phyloP scores from a whole-genome alignment of 768 basidiomycete species.

The Termitomyces sp. region DNA sequence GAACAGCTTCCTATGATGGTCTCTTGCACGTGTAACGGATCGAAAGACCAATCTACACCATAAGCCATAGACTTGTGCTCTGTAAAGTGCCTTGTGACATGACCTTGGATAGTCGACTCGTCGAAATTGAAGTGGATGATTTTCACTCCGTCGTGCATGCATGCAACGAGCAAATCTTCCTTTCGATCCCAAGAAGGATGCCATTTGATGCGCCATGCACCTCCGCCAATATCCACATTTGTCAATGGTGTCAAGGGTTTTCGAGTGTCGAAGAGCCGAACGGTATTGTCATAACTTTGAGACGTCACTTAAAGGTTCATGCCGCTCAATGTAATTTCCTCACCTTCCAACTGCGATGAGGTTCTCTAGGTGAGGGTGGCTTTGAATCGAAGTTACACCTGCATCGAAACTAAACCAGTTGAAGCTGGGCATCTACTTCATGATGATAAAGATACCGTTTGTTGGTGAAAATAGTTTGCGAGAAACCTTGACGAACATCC shows the following conservation, averaged over 20 bases:
- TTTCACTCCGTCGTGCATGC: slow-evolving; percentile 98
- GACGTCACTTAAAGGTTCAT: neutral
- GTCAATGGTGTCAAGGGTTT: slow-evolving; percentile 53
- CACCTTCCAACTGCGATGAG: slow-evolving; percentile 90
- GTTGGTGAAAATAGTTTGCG: slow-evolving; percentile 62
- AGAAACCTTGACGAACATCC: slow-evolving; percentile 71
- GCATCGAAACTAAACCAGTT: slow-evolving; percentile 68
- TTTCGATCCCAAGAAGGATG: slow-evolving; percentile 69
- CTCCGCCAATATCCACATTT: slow-evolving; percentile 74
- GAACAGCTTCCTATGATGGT: slow-evolving; percentile 83
- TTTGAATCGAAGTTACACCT: slow-evolving; percentile 89
- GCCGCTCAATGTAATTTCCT: slow-evolving; percentile 4
- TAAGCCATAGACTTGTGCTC: slow-evolving; percentile 83
- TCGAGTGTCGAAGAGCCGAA: slow-evolving; percentile 81
- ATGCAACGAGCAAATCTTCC: slow-evolving; percentile 82
- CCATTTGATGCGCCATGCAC: slow-evolving; percentile 96
- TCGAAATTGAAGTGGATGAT: slow-evolving; percentile 56
- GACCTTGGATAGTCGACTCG: slow-evolving; percentile 9
- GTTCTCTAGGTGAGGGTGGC: slow-evolving; percentile 74
- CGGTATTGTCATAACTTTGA: slow-evolving; percentile 73
- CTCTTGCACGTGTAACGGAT: slow-evolving; percentile 20
- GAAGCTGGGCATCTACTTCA: neutral
- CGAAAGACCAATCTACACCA: slow-evolving; percentile 85
- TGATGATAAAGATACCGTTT: slow-evolving; percentile 43
- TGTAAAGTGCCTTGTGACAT: slow-evolving; percentile 52